These are phyloP conservation scores for Colletotrichum trifolii DNA, from an alignment of 2,329 filamentous ascomycete species.

Conservation along the genomic window DNA sequence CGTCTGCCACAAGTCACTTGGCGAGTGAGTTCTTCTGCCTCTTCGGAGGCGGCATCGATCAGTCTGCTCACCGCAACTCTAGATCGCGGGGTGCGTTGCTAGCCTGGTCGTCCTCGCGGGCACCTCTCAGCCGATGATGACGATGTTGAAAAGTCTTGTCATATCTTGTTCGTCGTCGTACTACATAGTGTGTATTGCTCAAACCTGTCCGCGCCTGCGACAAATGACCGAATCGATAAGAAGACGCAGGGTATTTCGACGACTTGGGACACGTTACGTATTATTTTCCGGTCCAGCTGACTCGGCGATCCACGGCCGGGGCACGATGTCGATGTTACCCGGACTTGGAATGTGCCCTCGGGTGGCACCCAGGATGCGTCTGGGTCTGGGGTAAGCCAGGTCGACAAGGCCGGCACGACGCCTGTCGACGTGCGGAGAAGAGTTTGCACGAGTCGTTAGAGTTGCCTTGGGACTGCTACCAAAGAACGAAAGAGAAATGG, in stretches of 20 bases:
- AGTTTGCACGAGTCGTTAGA: conserved; percentile 30
- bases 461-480: conserved; percentile 16
- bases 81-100: conserved; percentile 4
- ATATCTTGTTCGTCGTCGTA: not conserved
- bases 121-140: not conserved
- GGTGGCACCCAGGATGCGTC: conserved; percentile 23
- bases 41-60: conserved; percentile 8
- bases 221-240: not conserved
- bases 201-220: too few species aligned
- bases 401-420: conserved; percentile 4
- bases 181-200: too few species aligned
- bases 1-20: conserved; percentile 8
- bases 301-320: conserved; percentile 17
- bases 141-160: not conserved
- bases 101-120: not conserved
- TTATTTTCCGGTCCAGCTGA: conserved; percentile 7
- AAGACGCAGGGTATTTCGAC: not conserved
- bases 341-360: conserved; percentile 17
- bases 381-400: conserved; percentile 3
- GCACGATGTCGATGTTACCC: conserved; percentile 9
- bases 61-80: conserved; percentile 19
- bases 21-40: not conserved
- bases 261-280: not conserved
- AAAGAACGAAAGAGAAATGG: conserved; percentile 1
- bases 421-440: conserved; percentile 20